Percentiles rank a stretch among this genome's conserved stretches.
These are phyloP conservation scores for Pontederia paniculata DNA, from an alignment of 176 grass and related monocot species.

Conservation along the genomic window DNA sequence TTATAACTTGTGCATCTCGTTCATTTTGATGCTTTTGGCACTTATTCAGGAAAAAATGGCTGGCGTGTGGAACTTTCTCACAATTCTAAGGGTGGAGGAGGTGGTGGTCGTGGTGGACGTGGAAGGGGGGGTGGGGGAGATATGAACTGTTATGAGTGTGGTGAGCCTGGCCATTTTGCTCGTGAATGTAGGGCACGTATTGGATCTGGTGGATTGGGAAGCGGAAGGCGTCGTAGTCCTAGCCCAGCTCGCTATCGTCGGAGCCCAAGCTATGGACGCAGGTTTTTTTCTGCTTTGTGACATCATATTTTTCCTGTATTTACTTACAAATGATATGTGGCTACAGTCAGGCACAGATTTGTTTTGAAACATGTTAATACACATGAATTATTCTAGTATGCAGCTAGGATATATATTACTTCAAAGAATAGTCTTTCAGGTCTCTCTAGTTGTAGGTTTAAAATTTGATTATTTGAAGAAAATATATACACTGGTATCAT, in stretches of 20 bases:
- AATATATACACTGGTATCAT: too few species aligned
- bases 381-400: too few species aligned
- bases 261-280: slow-evolving; percentile 83
- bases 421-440: too few species aligned
- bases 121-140: slow-evolving; percentile 43
- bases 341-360: too few species aligned
- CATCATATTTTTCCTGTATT: too few species aligned
- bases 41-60: slow-evolving; percentile 57
- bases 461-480: too few species aligned
- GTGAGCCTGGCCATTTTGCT: slow-evolving; percentile 75
- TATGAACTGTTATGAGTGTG: slow-evolving; percentile 82
- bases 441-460: too few species aligned
- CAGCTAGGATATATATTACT: too few species aligned
- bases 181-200: slow-evolving; percentile 67
- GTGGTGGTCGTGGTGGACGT: slow-evolving; percentile 36
- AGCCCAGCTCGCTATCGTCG: slow-evolving; percentile 65
- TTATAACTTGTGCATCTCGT: too few species aligned
- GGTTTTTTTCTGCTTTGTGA: slow-evolving; percentile 16
- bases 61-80: slow-evolving; percentile 81
- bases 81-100: slow-evolving; percentile 25
- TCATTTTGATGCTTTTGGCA: neutral
- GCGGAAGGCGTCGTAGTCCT: slow-evolving; percentile 57
- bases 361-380: too few species aligned
- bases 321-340: too few species aligned
- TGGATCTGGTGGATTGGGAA: slow-evolving; percentile 58